Evolutionary conservation across 192 early-diverging fungal genomes (phyloP), one percentile per base, ranked within the genome.

Genomic region (Coemansia asiatica): DNA sequence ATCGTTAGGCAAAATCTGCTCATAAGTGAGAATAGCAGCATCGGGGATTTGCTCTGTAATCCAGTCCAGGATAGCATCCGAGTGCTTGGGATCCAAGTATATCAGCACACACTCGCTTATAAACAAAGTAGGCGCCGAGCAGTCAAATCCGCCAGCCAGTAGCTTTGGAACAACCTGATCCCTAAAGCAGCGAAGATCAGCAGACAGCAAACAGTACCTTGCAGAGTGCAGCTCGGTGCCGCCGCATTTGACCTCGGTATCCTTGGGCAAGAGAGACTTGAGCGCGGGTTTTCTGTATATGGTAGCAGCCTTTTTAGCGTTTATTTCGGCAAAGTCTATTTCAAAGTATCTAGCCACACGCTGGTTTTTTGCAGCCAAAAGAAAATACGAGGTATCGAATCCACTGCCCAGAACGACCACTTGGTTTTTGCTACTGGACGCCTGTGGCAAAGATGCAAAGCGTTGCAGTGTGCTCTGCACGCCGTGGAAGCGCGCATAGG

Each of bases 61-160:
- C 92, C 91, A 93, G 51, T 86, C 68, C 4, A 98, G 56, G 36
- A 98, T 89, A 4, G 46, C 46, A 46, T 90, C 83, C 0, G 92
- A 87, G 54, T 85, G 76, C 9, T 58, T 18, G 1, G 93, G 85
- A 33, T 88, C 83, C 26, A 97, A 71, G 76, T 98, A 98, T 7
- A 98, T 90, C 35, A 97, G 78, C 19, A 96, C 93, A 50, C 95
- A 97, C 74, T 98, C 97, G 60, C 95, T 93, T 6, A 98, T 66
- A 59, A 96, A 93, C 44, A 98, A 72, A 0, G 95, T 98, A 4
- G 95, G 93, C 10, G 54, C 57, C 0, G 25, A 23, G 12, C 21
- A 12, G 31, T 85, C 75, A 13, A 84, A 76, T 1, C 90, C 88
- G 23, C 61, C 64, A 28, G 65, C 67, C 8, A 79, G 19, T 22